Percentiles rank a stretch among this genome's conserved stretches.
Conservation (phyloP, 257 asterid genomes). For the Petrea volubilis region DNA sequence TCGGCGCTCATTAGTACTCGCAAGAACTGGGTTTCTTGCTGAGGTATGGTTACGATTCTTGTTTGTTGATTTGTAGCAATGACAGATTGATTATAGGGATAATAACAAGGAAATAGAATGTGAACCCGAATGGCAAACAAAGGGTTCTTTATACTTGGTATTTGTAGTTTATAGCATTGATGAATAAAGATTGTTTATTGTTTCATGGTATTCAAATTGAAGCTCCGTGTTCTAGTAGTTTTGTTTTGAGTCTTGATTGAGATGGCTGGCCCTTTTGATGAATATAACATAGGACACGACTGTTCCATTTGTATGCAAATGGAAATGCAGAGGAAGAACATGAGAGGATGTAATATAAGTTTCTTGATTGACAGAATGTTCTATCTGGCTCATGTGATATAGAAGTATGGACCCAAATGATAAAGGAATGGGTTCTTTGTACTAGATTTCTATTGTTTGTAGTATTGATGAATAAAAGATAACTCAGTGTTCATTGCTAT, state of each 20-base stretch:
- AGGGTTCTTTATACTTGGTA: neutral
- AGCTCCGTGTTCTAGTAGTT: neutral
- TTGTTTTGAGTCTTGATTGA: neutral
- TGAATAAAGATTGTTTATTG: conserved; percentile 12
- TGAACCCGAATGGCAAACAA: neutral
- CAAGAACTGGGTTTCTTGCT: conserved; percentile 79
- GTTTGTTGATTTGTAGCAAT: neutral
- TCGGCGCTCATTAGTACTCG: conserved; percentile 84
- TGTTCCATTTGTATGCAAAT: neutral
- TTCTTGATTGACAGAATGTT: neutral
- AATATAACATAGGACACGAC: too few species aligned
- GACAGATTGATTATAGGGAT: neutral
- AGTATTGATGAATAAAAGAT: too few species aligned
- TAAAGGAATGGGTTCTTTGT: too few species aligned
- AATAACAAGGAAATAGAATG: neutral
- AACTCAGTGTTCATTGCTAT: too few species aligned
- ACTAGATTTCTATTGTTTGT: too few species aligned
- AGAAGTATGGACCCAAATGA: too few species aligned
- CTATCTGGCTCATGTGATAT: neutral
- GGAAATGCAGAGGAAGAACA: neutral
- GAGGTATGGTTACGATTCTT: neutral
- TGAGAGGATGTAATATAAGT: too few species aligned
- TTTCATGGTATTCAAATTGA: neutral
- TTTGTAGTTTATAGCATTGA: neutral
- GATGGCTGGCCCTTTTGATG: neutral